phyloP scores from a whole-genome alignment of 148 eudicot genomes.

The Polygonum maritimum region DNA sequence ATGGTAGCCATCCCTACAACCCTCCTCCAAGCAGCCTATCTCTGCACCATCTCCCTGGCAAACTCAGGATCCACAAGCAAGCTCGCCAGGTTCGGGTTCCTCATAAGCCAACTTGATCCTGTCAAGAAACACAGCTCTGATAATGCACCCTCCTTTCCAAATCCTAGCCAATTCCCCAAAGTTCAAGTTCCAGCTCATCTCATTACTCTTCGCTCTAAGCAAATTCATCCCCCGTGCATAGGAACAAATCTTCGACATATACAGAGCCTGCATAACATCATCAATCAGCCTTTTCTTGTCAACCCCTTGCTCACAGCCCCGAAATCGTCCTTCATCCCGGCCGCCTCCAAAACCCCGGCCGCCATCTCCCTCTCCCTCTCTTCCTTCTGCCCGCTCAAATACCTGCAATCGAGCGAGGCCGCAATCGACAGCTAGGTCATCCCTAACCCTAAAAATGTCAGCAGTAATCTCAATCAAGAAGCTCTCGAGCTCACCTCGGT shows the following conservation, averaged over 20 bases:
- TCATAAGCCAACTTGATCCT: slow-evolving; percentile 65
- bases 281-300: slow-evolving; percentile 78
- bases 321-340: slow-evolving; percentile 67
- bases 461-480: slow-evolving; percentile 75
- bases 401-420: slow-evolving; percentile 68
- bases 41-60: slow-evolving; percentile 84
- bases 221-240: slow-evolving; percentile 92
- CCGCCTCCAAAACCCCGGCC: slow-evolving; percentile 31
- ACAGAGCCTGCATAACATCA: slow-evolving; percentile 53
- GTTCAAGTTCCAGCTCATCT: slow-evolving; percentile 68
- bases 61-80: slow-evolving; percentile 77
- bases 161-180: slow-evolving; percentile 79
- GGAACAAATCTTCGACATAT: slow-evolving; percentile 40
- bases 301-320: slow-evolving; percentile 23
- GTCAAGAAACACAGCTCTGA: slow-evolving; percentile 75
- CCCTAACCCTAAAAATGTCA: slow-evolving; percentile 67
- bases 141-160: slow-evolving; percentile 87
- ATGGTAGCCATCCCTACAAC: slow-evolving; percentile 63
- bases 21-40: slow-evolving; percentile 83
- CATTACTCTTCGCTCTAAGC: slow-evolving; percentile 66
- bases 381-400: slow-evolving; percentile 70
- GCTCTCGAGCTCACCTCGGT: slow-evolving; percentile 69
- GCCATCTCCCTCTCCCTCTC: slow-evolving; percentile 43
- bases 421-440: slow-evolving; percentile 56
- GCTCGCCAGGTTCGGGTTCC: slow-evolving; percentile 63